phyloP scores from a whole-genome alignment of 306 rosid genomes.

The Sicyos baderoa region DNA sequence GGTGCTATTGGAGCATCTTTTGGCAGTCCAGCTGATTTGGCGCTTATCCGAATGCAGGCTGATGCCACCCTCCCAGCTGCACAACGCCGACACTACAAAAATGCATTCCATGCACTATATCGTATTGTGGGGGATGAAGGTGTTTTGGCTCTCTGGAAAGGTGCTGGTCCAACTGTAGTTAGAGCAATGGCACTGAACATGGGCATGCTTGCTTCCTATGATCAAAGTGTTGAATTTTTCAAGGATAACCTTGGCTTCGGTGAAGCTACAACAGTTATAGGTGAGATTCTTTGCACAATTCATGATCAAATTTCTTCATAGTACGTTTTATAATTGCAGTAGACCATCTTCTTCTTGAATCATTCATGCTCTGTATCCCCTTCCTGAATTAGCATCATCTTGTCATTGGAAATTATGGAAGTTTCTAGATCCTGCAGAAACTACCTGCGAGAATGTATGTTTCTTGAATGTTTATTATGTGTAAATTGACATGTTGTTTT shows the following conservation, averaged over 20 bases:
- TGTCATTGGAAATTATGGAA: not conserved
- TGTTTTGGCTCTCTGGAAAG: slow-evolving; percentile 91
- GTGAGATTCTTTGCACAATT: slow-evolving; percentile 30
- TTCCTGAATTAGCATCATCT: not conserved
- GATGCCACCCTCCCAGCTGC: slow-evolving; percentile 89
- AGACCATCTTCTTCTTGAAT: not conserved
- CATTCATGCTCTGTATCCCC: not conserved
- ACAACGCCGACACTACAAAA: slow-evolving; percentile 82
- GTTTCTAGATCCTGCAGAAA: not conserved
- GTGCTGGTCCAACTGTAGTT: slow-evolving; percentile 97
- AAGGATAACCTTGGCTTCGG: slow-evolving; percentile 78
- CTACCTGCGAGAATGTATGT: not conserved
- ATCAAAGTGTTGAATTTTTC: slow-evolving; percentile 87
- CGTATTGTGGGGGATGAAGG: slow-evolving; percentile 86
- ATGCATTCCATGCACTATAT: slow-evolving; percentile 88
- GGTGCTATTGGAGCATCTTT: slow-evolving; percentile 94
- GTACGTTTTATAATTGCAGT: not conserved
- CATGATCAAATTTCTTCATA: not conserved
- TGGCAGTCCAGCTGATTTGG: slow-evolving; percentile 97
- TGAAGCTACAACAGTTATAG: slow-evolving; percentile 68
- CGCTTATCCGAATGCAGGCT: slow-evolving; percentile 97
- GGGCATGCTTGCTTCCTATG: slow-evolving; percentile 99
- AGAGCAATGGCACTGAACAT: slow-evolving; percentile 99
- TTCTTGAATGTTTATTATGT: not conserved
- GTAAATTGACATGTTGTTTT: not conserved